Base-by-base conservation (phyloP, 2,329 filamentous ascomycete species). In the Aspergillus fumigatus region DNA sequence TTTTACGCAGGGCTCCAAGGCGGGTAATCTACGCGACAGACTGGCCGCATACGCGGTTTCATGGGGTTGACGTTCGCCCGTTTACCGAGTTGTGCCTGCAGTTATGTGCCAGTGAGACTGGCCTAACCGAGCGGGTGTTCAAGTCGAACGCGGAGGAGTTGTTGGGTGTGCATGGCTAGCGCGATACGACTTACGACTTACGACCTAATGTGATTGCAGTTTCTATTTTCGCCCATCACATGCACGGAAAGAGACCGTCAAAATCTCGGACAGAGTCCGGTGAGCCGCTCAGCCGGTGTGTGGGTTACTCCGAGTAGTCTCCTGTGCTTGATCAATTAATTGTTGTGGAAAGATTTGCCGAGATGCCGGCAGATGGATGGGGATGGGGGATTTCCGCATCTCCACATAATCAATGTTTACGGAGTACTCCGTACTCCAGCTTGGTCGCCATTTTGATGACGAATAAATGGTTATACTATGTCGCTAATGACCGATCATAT, bases 11-110 rank as follows among this genome's bases (percentile, higher is more conserved):
- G 4, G 79, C 75, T 10, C 74, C 74, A 2, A 68, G 76, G 23
- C 73, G 77, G 17, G 73, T 84, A 9, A 77, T 86, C 0, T 87
- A 84, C 67, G 83, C 82, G 1, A 84, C 82, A 0, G 84, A 87
- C 63, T 87, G 84, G 84, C 84, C 84, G 21, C 84, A 87, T 67
- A 87, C 85, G 3, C 75, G 84, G 11, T 86, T 82, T 57, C 80
- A 84, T 23, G 79, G 79, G 2, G 61, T 84, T 2, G 79, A 87
- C 63, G 81, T 85, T 23, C 73, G 67, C 49, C 80, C 79, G 0
- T 86, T 82, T 66, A 76, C 84, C 27, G 76, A 83, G 56, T 75
- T 70, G 52, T 81, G 83, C 50, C 66, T 86, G 54, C 73, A 79
- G 14, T 82, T 82, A 77, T 84, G 82, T 61, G 76, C 72, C 1